Evolutionary conservation across 1,284 basidiomycete genomes (phyloP).

Genomic region (Fomitopsis palustris): DNA sequence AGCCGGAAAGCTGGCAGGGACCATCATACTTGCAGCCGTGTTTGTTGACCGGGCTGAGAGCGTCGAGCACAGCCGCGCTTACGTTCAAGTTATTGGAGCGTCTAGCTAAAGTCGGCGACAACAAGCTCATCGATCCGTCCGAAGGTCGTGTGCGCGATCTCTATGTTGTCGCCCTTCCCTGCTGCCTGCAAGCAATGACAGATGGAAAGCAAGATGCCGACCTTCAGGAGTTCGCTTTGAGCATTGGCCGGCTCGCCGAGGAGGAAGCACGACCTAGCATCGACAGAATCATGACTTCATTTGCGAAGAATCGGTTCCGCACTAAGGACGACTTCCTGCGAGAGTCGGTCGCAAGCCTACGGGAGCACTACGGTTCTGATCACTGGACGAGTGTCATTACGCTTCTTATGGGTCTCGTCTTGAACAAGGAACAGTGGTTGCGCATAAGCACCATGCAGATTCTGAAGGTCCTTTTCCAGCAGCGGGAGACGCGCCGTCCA

Average conservation of each 20-base stretch:
- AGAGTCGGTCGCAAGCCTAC: constrained; percentile 82
- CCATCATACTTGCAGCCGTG: constrained; percentile 67
- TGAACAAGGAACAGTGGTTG: constrained; percentile 84
- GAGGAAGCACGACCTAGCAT: constrained; percentile 74
- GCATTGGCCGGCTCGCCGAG: constrained; percentile 73
- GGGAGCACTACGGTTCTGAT: constrained; percentile 74
- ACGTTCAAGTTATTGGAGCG: constrained; percentile 72
- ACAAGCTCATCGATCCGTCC: constrained; percentile 70
- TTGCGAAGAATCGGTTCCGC: constrained; percentile 84
- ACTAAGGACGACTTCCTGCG: constrained; percentile 93
- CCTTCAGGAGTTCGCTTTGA: constrained; percentile 71
- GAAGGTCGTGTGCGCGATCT: constrained; percentile 78
- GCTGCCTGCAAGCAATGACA: constrained; percentile 83
- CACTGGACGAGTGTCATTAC: constrained; percentile 79
- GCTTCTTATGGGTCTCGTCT: constrained; percentile 80
- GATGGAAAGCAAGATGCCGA: constrained; percentile 57
- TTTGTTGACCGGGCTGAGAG: constrained; percentile 81
- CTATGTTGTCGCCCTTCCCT: constrained; percentile 84
- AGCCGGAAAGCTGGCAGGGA: constrained; percentile 75
- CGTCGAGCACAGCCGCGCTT: constrained; percentile 64
- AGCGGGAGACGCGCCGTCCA: constrained; percentile 74
- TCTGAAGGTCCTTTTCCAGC: constrained; percentile 86
- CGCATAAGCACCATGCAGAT: constrained; percentile 83
- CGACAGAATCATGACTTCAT: constrained; percentile 84
- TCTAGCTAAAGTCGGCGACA: constrained; percentile 61